These are phyloP conservation scores for Cutaneotrichosporon daszewskae DNA, from an alignment of 1,284 basidiomycete genomes.

Conservation along the genomic window DNA sequence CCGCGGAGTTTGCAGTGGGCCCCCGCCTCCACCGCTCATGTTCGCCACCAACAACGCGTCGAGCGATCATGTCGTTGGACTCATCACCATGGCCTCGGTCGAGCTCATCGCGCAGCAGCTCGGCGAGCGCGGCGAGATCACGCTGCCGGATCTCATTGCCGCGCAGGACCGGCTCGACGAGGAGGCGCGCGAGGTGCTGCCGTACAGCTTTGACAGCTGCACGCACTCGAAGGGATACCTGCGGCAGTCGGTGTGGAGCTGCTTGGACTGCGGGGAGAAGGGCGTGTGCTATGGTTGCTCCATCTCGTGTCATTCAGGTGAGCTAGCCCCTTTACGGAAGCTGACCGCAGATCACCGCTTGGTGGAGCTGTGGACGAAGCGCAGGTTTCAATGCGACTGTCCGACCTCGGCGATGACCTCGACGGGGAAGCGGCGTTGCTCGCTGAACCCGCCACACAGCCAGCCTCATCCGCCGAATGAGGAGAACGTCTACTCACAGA, in stretches of 20 bases:
- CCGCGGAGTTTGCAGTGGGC: too few species aligned
- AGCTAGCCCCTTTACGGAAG: slow-evolving; percentile 7
- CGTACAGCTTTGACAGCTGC: slow-evolving; percentile 44
- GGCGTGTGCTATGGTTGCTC: slow-evolving; percentile 47
- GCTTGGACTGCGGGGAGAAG: slow-evolving; percentile 35
- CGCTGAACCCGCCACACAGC: slow-evolving; percentile 27
- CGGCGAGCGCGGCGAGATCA: too few species aligned
- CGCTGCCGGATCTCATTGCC: slow-evolving; percentile 37
- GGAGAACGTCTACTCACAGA: slow-evolving; percentile 36
- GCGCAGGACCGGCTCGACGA: slow-evolving; percentile 34
- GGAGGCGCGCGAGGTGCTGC: slow-evolving; percentile 41
- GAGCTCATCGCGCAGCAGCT: slow-evolving; percentile 6
- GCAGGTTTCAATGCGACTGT: slow-evolving; percentile 46
- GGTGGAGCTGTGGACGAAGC: slow-evolving; percentile 44
- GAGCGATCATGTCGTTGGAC: too few species aligned
- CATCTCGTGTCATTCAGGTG: slow-evolving; percentile 46
- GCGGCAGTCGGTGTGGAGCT: slow-evolving; percentile 44
- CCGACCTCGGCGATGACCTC: slow-evolving; percentile 33
- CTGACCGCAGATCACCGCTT: slow-evolving; percentile 39
- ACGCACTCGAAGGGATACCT: slow-evolving; percentile 38
- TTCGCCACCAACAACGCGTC: neutral
- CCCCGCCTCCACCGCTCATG: neutral
- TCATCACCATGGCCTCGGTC: slow-evolving; percentile 1
- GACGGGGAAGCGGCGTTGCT: slow-evolving; percentile 20
- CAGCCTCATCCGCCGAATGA: slow-evolving; percentile 34